These are phyloP conservation scores for Linnemannia hyalina DNA, from an alignment of 192 early-diverging fungal genomes.

Conservation along the genomic window DNA sequence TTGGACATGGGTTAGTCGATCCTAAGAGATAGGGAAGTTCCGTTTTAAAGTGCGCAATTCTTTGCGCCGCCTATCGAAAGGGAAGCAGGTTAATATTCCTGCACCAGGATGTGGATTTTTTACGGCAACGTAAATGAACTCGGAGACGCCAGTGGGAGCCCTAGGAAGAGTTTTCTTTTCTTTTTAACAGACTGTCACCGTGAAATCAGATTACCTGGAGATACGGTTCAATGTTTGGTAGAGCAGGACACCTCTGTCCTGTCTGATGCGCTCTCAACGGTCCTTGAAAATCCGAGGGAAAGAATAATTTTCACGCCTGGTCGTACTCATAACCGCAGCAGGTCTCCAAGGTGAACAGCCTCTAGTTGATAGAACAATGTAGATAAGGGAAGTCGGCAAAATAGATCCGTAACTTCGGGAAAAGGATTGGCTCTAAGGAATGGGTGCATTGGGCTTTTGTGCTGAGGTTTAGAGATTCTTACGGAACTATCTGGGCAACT, in stretches of 20 bases:
- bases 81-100: constrained; percentile 86
- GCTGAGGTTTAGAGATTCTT: no score
- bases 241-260: constrained; percentile 64
- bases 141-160: constrained; percentile 74
- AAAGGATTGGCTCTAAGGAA: no score
- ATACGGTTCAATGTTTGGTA: constrained; percentile 66
- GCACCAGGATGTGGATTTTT: constrained; percentile 76
- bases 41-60: constrained; percentile 60
- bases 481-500: no score
- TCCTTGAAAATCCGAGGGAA: constrained; percentile 84
- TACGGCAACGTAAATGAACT: constrained; percentile 78
- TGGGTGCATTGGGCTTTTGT: no score
- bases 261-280: constrained; percentile 74
- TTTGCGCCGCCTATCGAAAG: constrained; percentile 76
- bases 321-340: constrained; percentile 84
- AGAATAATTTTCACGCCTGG: constrained; percentile 71
- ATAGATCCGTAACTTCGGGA: no score
- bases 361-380: no score
- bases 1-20: constrained; percentile 84
- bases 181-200: constrained; percentile 62
- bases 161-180: constrained; percentile 83
- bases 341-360: no score
- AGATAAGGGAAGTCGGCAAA: no score
- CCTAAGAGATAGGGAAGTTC: constrained; percentile 79
- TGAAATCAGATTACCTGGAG: constrained; percentile 74